phyloP scores from a whole-genome alignment of 495 filamentous ascomycete genomes.

The Cairneyella variabilis region DNA sequence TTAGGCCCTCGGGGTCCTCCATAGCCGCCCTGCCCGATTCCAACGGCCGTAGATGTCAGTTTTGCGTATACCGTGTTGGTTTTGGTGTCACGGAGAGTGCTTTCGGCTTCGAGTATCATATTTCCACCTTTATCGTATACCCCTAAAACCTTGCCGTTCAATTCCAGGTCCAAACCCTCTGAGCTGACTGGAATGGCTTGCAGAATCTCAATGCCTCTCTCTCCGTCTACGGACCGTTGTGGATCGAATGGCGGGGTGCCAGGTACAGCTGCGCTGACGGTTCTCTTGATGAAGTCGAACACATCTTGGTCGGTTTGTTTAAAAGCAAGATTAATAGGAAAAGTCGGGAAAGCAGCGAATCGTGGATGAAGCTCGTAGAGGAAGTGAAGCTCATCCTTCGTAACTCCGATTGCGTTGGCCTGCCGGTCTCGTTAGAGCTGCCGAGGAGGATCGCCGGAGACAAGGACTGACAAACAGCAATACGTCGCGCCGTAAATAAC shows the following conservation, averaged over 20 bases:
- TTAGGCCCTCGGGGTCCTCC: slow-evolving; percentile 26
- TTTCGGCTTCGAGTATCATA: slow-evolving; percentile 28
- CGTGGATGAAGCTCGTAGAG: slow-evolving; percentile 30
- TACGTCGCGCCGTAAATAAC: slow-evolving; percentile 29
- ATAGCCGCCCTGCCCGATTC: slow-evolving; percentile 31
- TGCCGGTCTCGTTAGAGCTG: not conserved
- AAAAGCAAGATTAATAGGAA: slow-evolving; percentile 29
- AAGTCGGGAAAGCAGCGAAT: slow-evolving; percentile 30
- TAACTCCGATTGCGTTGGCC: slow-evolving; percentile 30
- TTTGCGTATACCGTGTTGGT: slow-evolving; percentile 25
- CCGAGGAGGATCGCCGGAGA: not conserved
- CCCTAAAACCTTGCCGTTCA: slow-evolving; percentile 24
- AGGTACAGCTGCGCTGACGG: slow-evolving; percentile 20
- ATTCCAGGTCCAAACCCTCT: slow-evolving; percentile 27
- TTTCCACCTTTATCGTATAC: slow-evolving; percentile 30
- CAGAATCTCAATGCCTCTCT: slow-evolving; percentile 29
- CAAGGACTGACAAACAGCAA: slow-evolving; percentile 26
- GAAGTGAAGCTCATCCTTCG: slow-evolving; percentile 28
- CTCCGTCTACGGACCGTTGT: slow-evolving; percentile 29
- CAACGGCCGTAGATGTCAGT: slow-evolving; percentile 25
- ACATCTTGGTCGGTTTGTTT: slow-evolving; percentile 30
- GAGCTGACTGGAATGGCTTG: slow-evolving; percentile 21
- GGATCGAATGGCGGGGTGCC: slow-evolving; percentile 29
- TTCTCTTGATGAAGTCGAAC: slow-evolving; percentile 28
- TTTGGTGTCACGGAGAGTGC: slow-evolving; percentile 23